These are phyloP conservation scores for Syzygium grande DNA, from an alignment of 345 rosid species.

Conservation along the genomic window DNA sequence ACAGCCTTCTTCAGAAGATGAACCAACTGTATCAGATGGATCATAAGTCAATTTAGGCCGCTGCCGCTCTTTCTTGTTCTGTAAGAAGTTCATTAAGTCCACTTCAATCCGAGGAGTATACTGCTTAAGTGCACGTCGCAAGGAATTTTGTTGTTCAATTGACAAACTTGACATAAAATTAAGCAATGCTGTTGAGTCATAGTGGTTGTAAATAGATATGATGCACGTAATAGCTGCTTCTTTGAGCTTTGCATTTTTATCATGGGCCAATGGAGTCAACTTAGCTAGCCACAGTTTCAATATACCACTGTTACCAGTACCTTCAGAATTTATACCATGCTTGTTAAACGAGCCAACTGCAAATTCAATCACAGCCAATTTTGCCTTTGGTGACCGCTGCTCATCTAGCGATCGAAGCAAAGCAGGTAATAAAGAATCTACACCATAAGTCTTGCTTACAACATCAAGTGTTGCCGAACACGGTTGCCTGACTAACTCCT, in stretches of 20 bases:
- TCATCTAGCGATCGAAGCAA: slow-evolving; percentile 96
- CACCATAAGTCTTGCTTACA: slow-evolving; percentile 85
- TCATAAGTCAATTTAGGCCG: slow-evolving; percentile 81
- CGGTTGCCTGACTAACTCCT: slow-evolving; percentile 94
- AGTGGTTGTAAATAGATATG: slow-evolving; percentile 84
- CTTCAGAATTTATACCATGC: slow-evolving; percentile 71
- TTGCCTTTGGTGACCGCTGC: slow-evolving; percentile 97
- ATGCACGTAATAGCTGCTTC: slow-evolving; percentile 92
- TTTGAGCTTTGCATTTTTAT: slow-evolving; percentile 90
- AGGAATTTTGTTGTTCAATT: slow-evolving; percentile 92
- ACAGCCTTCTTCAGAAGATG: slow-evolving; percentile 94
- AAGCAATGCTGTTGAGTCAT: slow-evolving; percentile 82
- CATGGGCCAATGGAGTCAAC: slow-evolving; percentile 75
- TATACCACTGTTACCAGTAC: slow-evolving; percentile 76
- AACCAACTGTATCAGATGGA: slow-evolving; percentile 80
- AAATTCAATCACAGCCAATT: slow-evolving; percentile 94
- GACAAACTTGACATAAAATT: slow-evolving; percentile 90
- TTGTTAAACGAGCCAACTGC: slow-evolving; percentile 86
- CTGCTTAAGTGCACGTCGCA: slow-evolving; percentile 90
- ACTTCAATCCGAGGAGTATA: slow-evolving; percentile 97
- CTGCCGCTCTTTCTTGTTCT: slow-evolving; percentile 89
- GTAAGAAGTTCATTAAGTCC: slow-evolving; percentile 90
- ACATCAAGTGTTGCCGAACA: slow-evolving; percentile 88
- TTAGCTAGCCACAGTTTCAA: slow-evolving; percentile 93
- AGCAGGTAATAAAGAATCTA: slow-evolving; percentile 90